Percentiles rank a stretch among this genome's conserved stretches.
Evolutionary conservation across 2,329 filamentous ascomycete genomes (phyloP).

Genomic region (Clarireedia monteithiana): DNA sequence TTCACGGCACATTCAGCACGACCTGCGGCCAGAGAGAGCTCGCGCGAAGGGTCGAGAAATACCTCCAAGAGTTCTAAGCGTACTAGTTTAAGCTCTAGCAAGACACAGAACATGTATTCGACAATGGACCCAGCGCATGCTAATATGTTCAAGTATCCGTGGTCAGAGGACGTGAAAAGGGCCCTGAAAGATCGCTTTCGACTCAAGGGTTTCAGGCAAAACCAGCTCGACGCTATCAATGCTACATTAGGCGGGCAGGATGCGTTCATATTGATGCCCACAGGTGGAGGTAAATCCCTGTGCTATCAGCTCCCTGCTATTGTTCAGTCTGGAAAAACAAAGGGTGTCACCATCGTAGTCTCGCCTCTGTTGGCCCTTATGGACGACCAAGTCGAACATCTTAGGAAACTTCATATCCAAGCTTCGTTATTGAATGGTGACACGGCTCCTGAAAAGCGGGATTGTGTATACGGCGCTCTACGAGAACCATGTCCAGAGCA

Average conservation of each 20-base stretch:
- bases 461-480: constrained; percentile 57
- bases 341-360: constrained; percentile 87
- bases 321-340: constrained; percentile 69
- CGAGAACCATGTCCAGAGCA: constrained; percentile 60
- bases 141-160: constrained; percentile 58
- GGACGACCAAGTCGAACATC: constrained; percentile 90
- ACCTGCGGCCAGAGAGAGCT: constrained; percentile 16
- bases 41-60: constrained; percentile 16
- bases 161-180: constrained; percentile 78
- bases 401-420: constrained; percentile 65
- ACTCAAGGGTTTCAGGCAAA: constrained; percentile 78
- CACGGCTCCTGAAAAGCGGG: constrained; percentile 53
- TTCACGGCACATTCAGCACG: constrained; percentile 15
- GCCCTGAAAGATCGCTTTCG: constrained; percentile 79
- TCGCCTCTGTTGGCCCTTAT: constrained; percentile 92
- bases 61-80: constrained; percentile 12
- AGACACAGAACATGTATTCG: constrained; percentile 25
- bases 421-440: constrained; percentile 80
- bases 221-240: constrained; percentile 94
- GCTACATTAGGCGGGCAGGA: constrained; percentile 81
- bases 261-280: constrained; percentile 95
- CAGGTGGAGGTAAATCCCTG: constrained; percentile 90
- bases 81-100: not conserved
- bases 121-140: constrained; percentile 31
- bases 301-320: constrained; percentile 94